phyloP scores from a whole-genome alignment of 2,329 filamentous ascomycete genomes.

The Colletotrichum gigasporum region DNA sequence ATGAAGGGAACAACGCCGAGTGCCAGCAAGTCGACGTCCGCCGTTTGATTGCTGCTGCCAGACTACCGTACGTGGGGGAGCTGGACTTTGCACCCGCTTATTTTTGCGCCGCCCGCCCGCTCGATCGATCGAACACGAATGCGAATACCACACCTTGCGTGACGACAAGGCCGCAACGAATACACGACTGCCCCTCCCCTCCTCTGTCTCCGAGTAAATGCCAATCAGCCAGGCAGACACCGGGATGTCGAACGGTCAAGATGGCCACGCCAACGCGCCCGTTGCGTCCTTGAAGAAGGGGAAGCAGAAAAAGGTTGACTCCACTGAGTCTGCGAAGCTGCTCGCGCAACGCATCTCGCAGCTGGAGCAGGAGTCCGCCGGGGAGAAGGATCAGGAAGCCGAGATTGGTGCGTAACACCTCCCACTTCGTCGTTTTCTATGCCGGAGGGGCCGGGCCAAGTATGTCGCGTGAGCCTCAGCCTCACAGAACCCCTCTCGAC shows the following conservation, averaged over 20 bases:
- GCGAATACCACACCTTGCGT: conserved; percentile 22
- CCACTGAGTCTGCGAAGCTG: conserved; percentile 89
- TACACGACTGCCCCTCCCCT: conserved; percentile 6
- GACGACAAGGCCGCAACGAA: conserved; percentile 20
- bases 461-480: conserved; percentile 26
- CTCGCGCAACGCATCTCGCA: conserved; percentile 94
- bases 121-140: conserved; percentile 30
- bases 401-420: conserved; percentile 78
- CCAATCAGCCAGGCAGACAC: conserved; percentile 51
- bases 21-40: not conserved
- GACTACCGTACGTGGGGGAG: not conserved
- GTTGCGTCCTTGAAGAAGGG: conserved; percentile 74
- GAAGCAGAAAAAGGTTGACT: conserved; percentile 89
- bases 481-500: conserved; percentile 2
- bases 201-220: conserved; percentile 40
- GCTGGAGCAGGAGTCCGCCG: conserved; percentile 90
- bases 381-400: conserved; percentile 93
- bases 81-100: conserved; percentile 10
- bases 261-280: conserved; percentile 47
- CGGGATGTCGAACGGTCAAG: conserved; percentile 53
- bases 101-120: conserved; percentile 27
- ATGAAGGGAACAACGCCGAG: conserved; percentile 11
- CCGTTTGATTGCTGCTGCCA: not conserved
- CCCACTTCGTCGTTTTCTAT: conserved; percentile 16
- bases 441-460: conserved; percentile 22